Evolutionary conservation across 129 eudicot species (phyloP), one percentile per base, ranked within the genome.

Genomic region (Lactuca saligna): DNA sequence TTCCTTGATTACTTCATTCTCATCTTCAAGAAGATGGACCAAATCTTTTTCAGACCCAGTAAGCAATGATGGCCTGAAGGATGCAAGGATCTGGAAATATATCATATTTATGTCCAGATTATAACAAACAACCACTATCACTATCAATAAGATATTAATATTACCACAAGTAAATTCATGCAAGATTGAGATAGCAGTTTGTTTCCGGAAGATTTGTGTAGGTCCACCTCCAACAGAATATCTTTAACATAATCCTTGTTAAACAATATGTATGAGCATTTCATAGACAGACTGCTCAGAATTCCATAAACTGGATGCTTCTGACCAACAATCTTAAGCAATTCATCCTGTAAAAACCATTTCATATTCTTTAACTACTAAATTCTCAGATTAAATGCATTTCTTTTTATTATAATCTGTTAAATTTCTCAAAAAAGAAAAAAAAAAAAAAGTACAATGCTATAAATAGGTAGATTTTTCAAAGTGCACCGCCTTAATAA

Each of bases 81-180:
- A 82, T 65, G 97, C 97, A 68, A 93, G 90, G 48, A 93, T 87
- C 99, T 93, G 88, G 25, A 78, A 37, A 49, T 61, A 68, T 62
- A 69, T 29, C 15, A 55, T 49, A 61, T 17, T 55, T 42, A 70
- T 57, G 57, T 68, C 12, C n/a, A 35, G 55, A 42, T 68, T 42
- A 54, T 49, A 68, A 66, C 20, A 55, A 65, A 25, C n/a, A 67
- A 46, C 17, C 57, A 61, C 0, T 10, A 54, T 7, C 15, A 17
- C 70, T 12, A 63, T 56, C 60, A 62, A 57, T 39, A 56, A 38
- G n/a, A n/a, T n/a, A n/a, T n/a, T n/a, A 39, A 63, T 10, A 39
- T 70, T 85, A 93, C 99, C 97, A 85, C 97, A 53, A 93, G 90
- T 53, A 93, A 63, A 82, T 88, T 83, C 85, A 89, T 82, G 95